A percentile compares a stretch with the other conserved stretches of the same genome.
phyloP scores from a whole-genome alignment of 1,139 yeast species.

The Saccharomyces hybrid region DNA sequence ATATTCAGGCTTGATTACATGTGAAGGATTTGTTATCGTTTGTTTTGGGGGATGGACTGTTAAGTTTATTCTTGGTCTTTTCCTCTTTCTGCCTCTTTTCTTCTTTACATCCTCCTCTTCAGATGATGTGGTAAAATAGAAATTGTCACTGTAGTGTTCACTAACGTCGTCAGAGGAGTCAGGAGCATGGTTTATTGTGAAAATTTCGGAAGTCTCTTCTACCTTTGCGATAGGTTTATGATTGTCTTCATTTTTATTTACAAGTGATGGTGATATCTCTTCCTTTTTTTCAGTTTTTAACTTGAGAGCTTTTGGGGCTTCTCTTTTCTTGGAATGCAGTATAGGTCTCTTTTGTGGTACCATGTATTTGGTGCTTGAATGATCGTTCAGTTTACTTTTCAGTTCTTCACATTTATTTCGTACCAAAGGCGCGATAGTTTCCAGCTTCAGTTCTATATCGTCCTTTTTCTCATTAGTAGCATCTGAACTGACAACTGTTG shows the following conservation, averaged over 20 bases:
- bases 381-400: constrained; percentile 3
- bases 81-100: constrained; percentile 18
- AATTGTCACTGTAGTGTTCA: constrained; percentile 15
- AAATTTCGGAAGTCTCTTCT: not conserved
- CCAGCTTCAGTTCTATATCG: not conserved
- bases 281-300: not conserved
- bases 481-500: constrained; percentile 5
- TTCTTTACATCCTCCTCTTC: constrained; percentile 24
- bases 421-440: constrained; percentile 11
- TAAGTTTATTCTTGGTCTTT: constrained; percentile 26
- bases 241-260: not conserved
- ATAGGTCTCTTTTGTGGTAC: not conserved
- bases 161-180: not conserved
- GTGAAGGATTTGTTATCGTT: constrained; percentile 71
- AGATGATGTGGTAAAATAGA: constrained; percentile 29
- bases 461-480: not conserved
- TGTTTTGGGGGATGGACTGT: constrained; percentile 50
- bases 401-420: constrained; percentile 15
- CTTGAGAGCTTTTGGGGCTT: not conserved
- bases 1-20: constrained; percentile 41
- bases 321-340: not conserved
- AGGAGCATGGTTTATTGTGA: not conserved
- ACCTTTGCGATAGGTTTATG: not conserved
- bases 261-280: not conserved
- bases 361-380: not conserved